Percentiles rank a stretch among this genome's conserved stretches.
phyloP scores from a whole-genome alignment of 1,284 basidiomycete species.

The Athelia psychrophila region DNA sequence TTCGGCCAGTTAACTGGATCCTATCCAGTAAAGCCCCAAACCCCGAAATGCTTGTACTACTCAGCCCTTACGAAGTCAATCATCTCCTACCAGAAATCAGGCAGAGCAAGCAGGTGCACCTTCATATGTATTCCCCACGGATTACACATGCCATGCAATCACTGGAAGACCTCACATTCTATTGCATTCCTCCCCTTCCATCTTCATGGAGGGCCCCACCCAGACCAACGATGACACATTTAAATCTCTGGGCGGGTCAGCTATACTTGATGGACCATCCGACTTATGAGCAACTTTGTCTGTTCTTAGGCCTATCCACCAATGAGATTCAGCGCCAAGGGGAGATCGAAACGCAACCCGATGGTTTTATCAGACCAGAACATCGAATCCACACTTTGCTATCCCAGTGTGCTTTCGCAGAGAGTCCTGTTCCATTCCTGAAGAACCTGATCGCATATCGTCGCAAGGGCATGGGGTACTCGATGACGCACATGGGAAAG shows the following conservation, averaged over 20 bases:
- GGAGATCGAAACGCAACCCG: slow-evolving; percentile 2
- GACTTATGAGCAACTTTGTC: slow-evolving; percentile 17
- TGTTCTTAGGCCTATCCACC: slow-evolving; percentile 18
- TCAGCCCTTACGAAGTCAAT: slow-evolving; percentile 28
- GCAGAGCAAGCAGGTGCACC: slow-evolving; percentile 8
- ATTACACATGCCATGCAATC: slow-evolving; percentile 15
- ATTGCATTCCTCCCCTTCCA: slow-evolving; percentile 14
- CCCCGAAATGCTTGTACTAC: slow-evolving; percentile 11
- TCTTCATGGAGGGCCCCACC: background rate
- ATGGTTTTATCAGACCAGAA: slow-evolving; percentile 9
- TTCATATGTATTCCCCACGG: slow-evolving; percentile 26
- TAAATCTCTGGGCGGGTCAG: slow-evolving; percentile 23
- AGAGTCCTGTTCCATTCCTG: slow-evolving; percentile 3
- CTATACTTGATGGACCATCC: slow-evolving; percentile 20
- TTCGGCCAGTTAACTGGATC: slow-evolving; percentile 24
- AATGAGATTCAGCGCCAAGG: slow-evolving; percentile 3
- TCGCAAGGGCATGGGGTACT: slow-evolving; percentile 1
- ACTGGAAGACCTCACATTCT: slow-evolving; percentile 21
- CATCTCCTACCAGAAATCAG: slow-evolving; percentile 23
- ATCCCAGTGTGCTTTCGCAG: background rate
- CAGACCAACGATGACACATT: slow-evolving; percentile 1
- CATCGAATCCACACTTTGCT: background rate
- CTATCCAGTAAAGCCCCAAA: slow-evolving; percentile 6
- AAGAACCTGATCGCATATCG: slow-evolving; percentile 3
- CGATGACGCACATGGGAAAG: slow-evolving; percentile 2